Base-by-base conservation (phyloP, 768 basidiomycete genomes). In the Rhizopogon vinicolor region DNA sequence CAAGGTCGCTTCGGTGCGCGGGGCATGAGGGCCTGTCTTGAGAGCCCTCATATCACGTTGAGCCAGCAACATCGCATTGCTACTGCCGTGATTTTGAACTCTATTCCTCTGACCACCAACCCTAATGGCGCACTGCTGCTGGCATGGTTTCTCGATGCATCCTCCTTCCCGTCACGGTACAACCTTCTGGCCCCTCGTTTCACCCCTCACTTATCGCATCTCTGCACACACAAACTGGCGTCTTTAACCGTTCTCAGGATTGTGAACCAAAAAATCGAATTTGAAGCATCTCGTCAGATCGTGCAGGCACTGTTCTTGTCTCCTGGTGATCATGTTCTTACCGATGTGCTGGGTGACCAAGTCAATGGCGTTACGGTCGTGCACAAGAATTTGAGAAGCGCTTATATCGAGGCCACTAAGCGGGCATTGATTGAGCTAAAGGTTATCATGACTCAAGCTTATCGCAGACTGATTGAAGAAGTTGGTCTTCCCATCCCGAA, bases 1-100 rank as follows among this genome's bases (percentile, higher is more conserved):
- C 96, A 98, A 74, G 96, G 96, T 22, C 86, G 97, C 35, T 99
- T 97, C 64, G 97, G 97, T 52, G 97, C 97, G 44, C 87, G 97
- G 48, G 95, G 94, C 67, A 96, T 98, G 89, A 83, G 96, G 60
- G 95, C 97, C 10, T 97, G 95, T 68, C 79, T 98, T 18, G 97
- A 98, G 71, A 94, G 86, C 68, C 85, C 89, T 35, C 84, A 89
- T 64, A 89, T 96, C 43, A 92, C 82, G 22, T 60, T 89, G 55
- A 92, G 86, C 67, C 95, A 98, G 67, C 91, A 93, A 74, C 94
- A 96, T 68, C 92, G 95, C 35, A 88, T 98, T 61, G 94, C 94
- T 9, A 91, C 93, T 8, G 89, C 95, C 18, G 78, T 99, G 69
- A 91, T 98, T 59, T 79, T 98, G 63, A 98, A 99, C 75, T 96